Conservation (phyloP, 2,329 filamentous ascomycete genomes). For the Fusarium musae region DNA sequence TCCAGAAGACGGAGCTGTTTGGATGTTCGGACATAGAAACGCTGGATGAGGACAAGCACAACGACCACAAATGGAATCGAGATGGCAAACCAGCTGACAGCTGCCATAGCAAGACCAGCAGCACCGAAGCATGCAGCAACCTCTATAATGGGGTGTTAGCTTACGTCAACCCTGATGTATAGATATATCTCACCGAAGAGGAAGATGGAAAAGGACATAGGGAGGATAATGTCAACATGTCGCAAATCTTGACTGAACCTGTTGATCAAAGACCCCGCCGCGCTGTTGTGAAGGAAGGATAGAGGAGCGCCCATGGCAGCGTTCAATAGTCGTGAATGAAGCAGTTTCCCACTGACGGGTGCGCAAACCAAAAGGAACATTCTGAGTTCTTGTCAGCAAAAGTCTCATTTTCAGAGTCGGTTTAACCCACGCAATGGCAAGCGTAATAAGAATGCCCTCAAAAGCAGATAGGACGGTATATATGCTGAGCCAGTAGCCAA, state of each 20-base stretch:
- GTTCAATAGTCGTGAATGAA: conserved; percentile 41
- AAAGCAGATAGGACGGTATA: conserved; percentile 40
- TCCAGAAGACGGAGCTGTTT: conserved; percentile 65
- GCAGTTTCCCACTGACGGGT: conserved; percentile 39
- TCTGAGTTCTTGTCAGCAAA: conserved; percentile 29
- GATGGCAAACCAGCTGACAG: conserved; percentile 58
- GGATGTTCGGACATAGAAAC: conserved; percentile 65
- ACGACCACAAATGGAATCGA: conserved; percentile 56
- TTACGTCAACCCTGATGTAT: neutral
- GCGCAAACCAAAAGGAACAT: conserved; percentile 42
- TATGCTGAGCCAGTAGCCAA: conserved; percentile 48
- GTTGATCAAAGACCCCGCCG: conserved; percentile 45
- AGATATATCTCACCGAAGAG: conserved; percentile 38
- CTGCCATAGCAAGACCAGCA: conserved; percentile 56
- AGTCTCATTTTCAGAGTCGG: accelerated
- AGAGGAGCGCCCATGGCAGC: conserved; percentile 45
- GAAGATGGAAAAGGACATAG: conserved; percentile 42
- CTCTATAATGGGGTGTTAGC: conserved; percentile 30
- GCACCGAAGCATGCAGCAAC: conserved; percentile 53
- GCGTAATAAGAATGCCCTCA: conserved; percentile 39
- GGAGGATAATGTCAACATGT: conserved; percentile 54
- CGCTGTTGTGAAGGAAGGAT: conserved; percentile 44
- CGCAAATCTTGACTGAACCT: conserved; percentile 57
- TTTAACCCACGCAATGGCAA: conserved; percentile 43
- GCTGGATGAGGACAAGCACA: conserved; percentile 58